Percentiles rank a stretch among this genome's conserved stretches.
phyloP scores from a whole-genome alignment of 78 protist genomes.

The Parvularia atlantis region DNA sequence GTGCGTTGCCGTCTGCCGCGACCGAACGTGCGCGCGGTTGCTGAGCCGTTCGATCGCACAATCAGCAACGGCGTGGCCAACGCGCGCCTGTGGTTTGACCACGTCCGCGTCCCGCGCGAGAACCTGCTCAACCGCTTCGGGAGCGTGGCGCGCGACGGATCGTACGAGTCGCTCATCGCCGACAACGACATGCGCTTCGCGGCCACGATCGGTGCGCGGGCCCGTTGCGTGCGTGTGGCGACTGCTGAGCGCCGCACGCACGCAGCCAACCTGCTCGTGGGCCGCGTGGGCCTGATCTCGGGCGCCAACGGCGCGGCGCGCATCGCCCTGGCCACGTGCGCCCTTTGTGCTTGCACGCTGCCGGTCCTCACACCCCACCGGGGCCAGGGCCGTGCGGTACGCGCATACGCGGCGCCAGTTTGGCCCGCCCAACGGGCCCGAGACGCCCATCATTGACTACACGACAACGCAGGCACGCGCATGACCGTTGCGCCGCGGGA shows the following conservation, averaged over 20 bases:
- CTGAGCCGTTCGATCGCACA: too few species aligned
- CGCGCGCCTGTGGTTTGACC: background rate
- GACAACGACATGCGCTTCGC: constrained; percentile 34
- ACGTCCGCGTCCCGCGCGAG: constrained; percentile 37
- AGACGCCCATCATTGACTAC: constrained; percentile 17
- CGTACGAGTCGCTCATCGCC: constrained; percentile 27
- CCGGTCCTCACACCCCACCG: too few species aligned
- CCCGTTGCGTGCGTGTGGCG: background rate
- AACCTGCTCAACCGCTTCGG: constrained; percentile 20
- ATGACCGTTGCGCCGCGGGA: too few species aligned
- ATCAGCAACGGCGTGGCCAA: constrained; percentile 40
- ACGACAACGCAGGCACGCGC: too few species aligned
- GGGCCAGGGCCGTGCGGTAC: constrained; percentile 59
- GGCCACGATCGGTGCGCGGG: constrained; percentile 17
- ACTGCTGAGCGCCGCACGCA: background rate
- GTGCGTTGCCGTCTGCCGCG: too few species aligned
- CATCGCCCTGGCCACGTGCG: too few species aligned
- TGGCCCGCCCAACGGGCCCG: background rate
- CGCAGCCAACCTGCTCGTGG: background rate
- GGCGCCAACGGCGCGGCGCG: background rate
- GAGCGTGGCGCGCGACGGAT: constrained; percentile 1
- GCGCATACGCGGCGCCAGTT: constrained; percentile 41
- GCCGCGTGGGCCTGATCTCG: background rate
- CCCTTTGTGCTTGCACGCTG: too few species aligned
- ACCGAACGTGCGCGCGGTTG: too few species aligned